These are phyloP conservation scores for Geotrichum restrictum DNA, from an alignment of 1,139 yeast genomes.

Conservation along the genomic window DNA sequence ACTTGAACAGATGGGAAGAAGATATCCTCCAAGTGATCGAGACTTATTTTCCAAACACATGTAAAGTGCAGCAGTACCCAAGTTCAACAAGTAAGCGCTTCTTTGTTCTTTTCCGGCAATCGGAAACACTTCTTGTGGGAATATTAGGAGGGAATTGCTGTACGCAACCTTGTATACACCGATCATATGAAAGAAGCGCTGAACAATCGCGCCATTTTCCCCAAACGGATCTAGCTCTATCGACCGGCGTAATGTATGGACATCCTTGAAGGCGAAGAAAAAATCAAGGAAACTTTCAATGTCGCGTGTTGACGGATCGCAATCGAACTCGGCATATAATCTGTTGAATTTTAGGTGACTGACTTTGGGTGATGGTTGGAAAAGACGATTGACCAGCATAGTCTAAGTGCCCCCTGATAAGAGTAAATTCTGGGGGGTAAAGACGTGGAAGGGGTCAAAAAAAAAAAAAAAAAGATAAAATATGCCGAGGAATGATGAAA, in stretches of 20 bases:
- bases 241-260: neutral
- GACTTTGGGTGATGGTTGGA: neutral
- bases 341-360: neutral
- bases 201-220: conserved; percentile 1
- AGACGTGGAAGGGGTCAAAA: too few relatives aligned
- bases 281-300: conserved; percentile 1
- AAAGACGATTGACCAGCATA: too few relatives aligned
- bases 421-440: neutral
- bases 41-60: neutral
- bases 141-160: neutral
- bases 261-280: neutral
- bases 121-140: conserved; percentile 7
- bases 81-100: conserved; percentile 5
- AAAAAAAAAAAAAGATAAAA: too few relatives aligned
- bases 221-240: neutral
- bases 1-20: neutral
- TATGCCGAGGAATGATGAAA: too few relatives aligned
- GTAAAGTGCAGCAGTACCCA: conserved; percentile 11
- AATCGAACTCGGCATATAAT: neutral
- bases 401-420: neutral
- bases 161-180: conserved; percentile 11
- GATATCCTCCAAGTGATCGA: neutral
- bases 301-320: conserved; percentile 7
- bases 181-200: conserved; percentile 4
- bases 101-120: neutral